These are phyloP conservation scores for Lipomyces kockii DNA, from an alignment of 805 yeast species.

Conservation along the genomic window DNA sequence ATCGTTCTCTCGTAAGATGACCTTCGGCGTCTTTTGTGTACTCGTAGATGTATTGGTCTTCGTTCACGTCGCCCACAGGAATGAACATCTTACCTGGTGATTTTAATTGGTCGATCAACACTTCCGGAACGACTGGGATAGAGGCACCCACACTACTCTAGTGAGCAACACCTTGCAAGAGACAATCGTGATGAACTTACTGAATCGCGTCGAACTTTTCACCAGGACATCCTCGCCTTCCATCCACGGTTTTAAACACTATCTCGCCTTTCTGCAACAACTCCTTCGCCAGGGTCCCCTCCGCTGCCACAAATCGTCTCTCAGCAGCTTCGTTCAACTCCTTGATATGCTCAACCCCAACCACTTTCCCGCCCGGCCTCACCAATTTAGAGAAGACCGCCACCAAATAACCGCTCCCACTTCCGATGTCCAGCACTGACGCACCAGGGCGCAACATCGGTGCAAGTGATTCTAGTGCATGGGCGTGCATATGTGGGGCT, in stretches of 20 bases:
- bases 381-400: conserved; percentile 34
- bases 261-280: conserved; percentile 21
- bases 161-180: neutral
- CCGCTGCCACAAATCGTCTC: conserved; percentile 15
- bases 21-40: conserved; percentile 21
- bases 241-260: conserved; percentile 28
- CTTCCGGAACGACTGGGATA: conserved; percentile 26
- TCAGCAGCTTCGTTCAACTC: conserved; percentile 22
- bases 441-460: conserved; percentile 29
- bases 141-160: conserved; percentile 29
- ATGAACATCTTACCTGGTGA: conserved; percentile 35
- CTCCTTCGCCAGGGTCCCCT: conserved; percentile 15
- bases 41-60: conserved; percentile 30
- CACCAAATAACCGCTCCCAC: conserved; percentile 36
- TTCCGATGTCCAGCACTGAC: conserved; percentile 34
- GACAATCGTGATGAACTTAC: conserved; percentile 12
- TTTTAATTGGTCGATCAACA: conserved; percentile 25
- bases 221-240: conserved; percentile 31
- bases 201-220: conserved; percentile 36
- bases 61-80: conserved; percentile 28
- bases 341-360: conserved; percentile 34
- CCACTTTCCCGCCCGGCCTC: conserved; percentile 30
- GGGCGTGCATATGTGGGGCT: conserved; percentile 40
- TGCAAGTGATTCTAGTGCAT: conserved; percentile 27
- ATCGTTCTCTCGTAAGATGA: conserved; percentile 13